A percentile compares a stretch with the other conserved stretches of the same genome.
These are phyloP conservation scores for Hemileccinum rubropunctum DNA, from an alignment of 768 basidiomycete species.

Conservation along the genomic window DNA sequence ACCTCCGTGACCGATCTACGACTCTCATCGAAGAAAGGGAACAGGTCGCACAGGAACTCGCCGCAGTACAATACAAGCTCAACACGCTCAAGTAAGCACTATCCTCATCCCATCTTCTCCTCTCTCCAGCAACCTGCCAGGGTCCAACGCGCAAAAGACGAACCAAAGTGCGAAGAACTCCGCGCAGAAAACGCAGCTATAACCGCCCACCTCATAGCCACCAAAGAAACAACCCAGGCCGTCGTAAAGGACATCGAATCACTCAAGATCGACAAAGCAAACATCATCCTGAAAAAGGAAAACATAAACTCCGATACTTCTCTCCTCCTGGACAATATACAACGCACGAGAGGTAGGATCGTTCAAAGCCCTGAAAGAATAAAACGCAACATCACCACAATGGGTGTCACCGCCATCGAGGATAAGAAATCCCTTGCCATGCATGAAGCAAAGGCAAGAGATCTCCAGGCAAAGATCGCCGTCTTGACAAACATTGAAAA, in stretches of 20 bases:
- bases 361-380: slow-evolving; percentile 92
- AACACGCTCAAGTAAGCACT: slow-evolving; percentile 51
- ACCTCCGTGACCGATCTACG: slow-evolving; percentile 60
- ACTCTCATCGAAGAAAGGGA: slow-evolving; percentile 61
- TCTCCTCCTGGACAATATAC: slow-evolving; percentile 56
- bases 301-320: slow-evolving; percentile 58
- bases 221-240: slow-evolving; percentile 60
- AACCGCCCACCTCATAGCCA: slow-evolving; percentile 63
- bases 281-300: slow-evolving; percentile 67
- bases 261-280: slow-evolving; percentile 69
- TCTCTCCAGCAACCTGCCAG: slow-evolving; percentile 33
- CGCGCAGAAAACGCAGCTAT: slow-evolving; percentile 58
- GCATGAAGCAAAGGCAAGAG: slow-evolving; percentile 73
- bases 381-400: slow-evolving; percentile 74
- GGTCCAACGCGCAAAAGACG: slow-evolving; percentile 61
- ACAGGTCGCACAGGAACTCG: slow-evolving; percentile 46
- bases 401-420: slow-evolving; percentile 63
- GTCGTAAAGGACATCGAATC: slow-evolving; percentile 65
- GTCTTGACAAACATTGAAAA: slow-evolving; percentile 74
- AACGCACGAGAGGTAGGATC: slow-evolving; percentile 67
- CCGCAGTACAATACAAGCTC: slow-evolving; percentile 50
- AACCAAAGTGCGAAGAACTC: slow-evolving; percentile 63
- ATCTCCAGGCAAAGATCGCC: slow-evolving; percentile 72
- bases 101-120: neutral
- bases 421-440: slow-evolving; percentile 66